phyloP scores from a whole-genome alignment of 1,284 basidiomycete species.

The Vanrija sp. region DNA sequence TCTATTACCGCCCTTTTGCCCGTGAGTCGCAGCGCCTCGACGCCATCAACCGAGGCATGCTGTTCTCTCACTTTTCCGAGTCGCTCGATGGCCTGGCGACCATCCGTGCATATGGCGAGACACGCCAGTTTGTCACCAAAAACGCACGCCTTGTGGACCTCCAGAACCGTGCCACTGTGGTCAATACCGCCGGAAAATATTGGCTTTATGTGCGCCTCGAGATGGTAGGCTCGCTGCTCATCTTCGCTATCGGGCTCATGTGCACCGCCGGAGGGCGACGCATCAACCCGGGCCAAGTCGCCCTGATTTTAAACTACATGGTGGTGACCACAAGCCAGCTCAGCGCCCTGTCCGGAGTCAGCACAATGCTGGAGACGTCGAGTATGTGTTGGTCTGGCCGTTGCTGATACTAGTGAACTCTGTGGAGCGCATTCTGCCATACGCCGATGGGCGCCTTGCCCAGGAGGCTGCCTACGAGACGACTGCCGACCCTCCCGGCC shows the following conservation, averaged over 20 bases:
- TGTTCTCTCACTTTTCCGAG: constrained; percentile 88
- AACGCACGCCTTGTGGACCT: constrained; percentile 73
- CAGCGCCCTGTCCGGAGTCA: too few species aligned
- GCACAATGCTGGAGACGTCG: too few species aligned
- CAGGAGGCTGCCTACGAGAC: constrained; percentile 65
- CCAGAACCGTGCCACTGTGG: constrained; percentile 61
- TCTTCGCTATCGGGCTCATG: constrained; percentile 58
- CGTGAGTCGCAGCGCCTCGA: constrained; percentile 71
- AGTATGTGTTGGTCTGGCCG: too few species aligned
- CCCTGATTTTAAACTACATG: constrained; percentile 63
- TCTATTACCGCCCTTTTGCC: constrained; percentile 77
- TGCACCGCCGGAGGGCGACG: constrained; percentile 51
- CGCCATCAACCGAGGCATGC: constrained; percentile 49
- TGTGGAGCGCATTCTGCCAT: constrained; percentile 66
- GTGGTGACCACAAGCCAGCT: constrained; percentile 41
- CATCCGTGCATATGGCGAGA: constrained; percentile 77
- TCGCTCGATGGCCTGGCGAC: constrained; percentile 79
- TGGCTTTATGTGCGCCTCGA: constrained; percentile 74
- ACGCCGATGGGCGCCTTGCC: constrained; percentile 54
- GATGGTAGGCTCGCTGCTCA: constrained; percentile 62
- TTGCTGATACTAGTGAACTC: constrained; percentile 55
- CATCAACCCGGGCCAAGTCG: constrained; percentile 63
- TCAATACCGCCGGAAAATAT: constrained; percentile 51
- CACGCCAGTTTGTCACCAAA: constrained; percentile 65
- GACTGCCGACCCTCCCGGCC: constrained; percentile 52